phyloP scores from a whole-genome alignment of 768 basidiomycete species.

The Paxillus rubicundulus region DNA sequence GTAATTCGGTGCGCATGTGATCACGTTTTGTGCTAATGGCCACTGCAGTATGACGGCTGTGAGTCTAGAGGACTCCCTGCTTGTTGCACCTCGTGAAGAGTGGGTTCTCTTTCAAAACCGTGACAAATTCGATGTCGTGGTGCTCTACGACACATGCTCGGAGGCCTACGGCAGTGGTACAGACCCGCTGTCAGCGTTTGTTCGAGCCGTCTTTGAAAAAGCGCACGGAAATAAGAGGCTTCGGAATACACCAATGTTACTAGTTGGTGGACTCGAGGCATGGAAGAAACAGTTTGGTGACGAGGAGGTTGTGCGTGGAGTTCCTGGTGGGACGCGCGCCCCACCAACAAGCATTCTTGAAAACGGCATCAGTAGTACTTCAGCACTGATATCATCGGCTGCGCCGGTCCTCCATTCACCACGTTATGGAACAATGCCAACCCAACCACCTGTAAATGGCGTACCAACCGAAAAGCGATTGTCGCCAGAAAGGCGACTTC shows the following conservation, averaged over 20 bases:
- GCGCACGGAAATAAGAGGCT: constrained; percentile 60
- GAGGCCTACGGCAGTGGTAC: constrained; percentile 48
- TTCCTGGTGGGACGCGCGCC: constrained; percentile 12
- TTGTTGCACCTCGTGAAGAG: constrained; percentile 69
- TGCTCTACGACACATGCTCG: constrained; percentile 74
- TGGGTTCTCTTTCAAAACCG: constrained; percentile 76
- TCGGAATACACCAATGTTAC: constrained; percentile 73
- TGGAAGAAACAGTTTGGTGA: constrained; percentile 67
- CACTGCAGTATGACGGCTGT: constrained; percentile 57
- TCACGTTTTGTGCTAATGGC: constrained; percentile 8
- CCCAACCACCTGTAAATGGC: constrained; percentile 15
- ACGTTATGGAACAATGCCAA: constrained; percentile 11
- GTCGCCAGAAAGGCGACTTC: constrained; percentile 6
- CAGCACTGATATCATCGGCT: constrained; percentile 23
- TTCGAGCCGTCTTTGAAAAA: constrained; percentile 67
- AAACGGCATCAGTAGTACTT: constrained; percentile 27
- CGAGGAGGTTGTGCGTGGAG: constrained; percentile 32
- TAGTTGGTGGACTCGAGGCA: constrained; percentile 80
- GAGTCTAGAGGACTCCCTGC: constrained; percentile 71
- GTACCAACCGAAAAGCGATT: constrained; percentile 13
- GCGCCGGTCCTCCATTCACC: constrained; percentile 13
- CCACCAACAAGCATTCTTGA: constrained; percentile 20
- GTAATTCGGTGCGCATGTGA: constrained; percentile 40
- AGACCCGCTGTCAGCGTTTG: constrained; percentile 57
- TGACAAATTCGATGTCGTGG: constrained; percentile 85